Base-by-base conservation (phyloP, 139 green algal genomes). In the Chlorella sp. region DNA sequence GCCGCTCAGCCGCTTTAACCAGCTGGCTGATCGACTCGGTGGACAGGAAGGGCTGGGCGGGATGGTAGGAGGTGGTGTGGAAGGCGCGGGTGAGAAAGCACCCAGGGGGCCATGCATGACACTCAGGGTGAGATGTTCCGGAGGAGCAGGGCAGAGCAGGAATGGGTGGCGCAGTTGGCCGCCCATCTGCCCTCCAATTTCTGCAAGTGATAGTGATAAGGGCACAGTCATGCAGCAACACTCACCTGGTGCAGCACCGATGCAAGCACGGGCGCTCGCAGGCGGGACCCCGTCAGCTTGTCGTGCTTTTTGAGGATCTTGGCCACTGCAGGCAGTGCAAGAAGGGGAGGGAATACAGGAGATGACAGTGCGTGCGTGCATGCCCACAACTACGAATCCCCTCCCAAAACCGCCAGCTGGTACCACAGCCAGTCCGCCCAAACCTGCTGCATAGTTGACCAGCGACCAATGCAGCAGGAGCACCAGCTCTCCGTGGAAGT, bases 281-380 rank as follows among this genome's bases (percentile, higher is more conserved):
- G 56, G 23, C 75, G 75, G 75, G 55, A 71, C 23, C 94, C 93
- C 3, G 93, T 91, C 34, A 91, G 87, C 89, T 97, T 97, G 78
- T 95, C 87, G 78, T 98, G 95, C 87, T 98, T 98, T 81, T 98
- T 98, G 39, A 98, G 85, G 80, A 98, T 98, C 88, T 98, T 98
- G n/a, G 94, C 88, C 21, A 98, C 85, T 0, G 90, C 95, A 60
- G 5, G 90, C 88, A 74, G 51, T 15, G 13, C 51, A 21, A 60
- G 51, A 18, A 2, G 11, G 51, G 15, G 51, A 23, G 13, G 51
- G 51, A 9, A 21, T 9, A 60, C 12, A 60, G 51, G 11, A 60
- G 51, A 60, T n/a, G n/a, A n/a, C n/a, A n/a, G n/a, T n/a, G n/a
- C n/a, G n/a, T n/a, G n/a, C n/a, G n/a, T n/a, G n/a, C n/a, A n/a